Conservation (phyloP, 2,329 filamentous ascomycete genomes). For the Pseudocercospora macadamiae region DNA sequence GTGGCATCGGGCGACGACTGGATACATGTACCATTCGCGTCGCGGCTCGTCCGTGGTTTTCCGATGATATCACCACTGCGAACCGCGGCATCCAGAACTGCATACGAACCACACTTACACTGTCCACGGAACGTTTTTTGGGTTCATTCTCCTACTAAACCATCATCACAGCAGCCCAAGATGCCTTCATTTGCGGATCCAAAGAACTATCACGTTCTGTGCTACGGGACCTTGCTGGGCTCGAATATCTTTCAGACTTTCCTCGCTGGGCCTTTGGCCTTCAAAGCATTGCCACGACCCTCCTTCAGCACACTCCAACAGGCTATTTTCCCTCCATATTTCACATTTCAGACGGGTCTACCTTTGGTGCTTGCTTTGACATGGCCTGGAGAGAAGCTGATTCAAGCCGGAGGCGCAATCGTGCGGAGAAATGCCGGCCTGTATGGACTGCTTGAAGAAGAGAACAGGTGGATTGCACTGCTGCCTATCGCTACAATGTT, state of each 20-base stretch:
- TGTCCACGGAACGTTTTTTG: neutral
- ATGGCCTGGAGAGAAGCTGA: conserved; percentile 65
- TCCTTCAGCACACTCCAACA: conserved; percentile 82
- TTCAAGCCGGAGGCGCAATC: conserved; percentile 27
- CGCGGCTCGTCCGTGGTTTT: neutral
- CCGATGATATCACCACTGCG: conserved; percentile 14
- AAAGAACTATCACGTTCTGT: conserved; percentile 77
- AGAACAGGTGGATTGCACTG: conserved; percentile 66
- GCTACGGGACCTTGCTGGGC: conserved; percentile 79
- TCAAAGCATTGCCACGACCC: conserved; percentile 73
- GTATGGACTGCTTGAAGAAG: conserved; percentile 55
- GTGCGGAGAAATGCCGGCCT: conserved; percentile 33
- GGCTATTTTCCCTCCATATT: conserved; percentile 85
- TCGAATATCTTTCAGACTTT: conserved; percentile 89
- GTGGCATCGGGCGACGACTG: no score
- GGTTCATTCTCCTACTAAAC: neutral
- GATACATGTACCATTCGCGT: no score
- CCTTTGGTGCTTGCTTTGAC: conserved; percentile 77
- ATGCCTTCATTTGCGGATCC: conserved; percentile 61
- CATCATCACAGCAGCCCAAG: conserved; percentile 7
- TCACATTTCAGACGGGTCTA: conserved; percentile 76
- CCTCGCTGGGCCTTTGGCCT: conserved; percentile 72
- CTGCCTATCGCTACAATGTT: conserved; percentile 71
- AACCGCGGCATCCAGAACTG: neutral
- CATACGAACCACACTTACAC: neutral